Base-by-base conservation (phyloP, 108 stramenopile species). In the Epithemia pelagica region DNA sequence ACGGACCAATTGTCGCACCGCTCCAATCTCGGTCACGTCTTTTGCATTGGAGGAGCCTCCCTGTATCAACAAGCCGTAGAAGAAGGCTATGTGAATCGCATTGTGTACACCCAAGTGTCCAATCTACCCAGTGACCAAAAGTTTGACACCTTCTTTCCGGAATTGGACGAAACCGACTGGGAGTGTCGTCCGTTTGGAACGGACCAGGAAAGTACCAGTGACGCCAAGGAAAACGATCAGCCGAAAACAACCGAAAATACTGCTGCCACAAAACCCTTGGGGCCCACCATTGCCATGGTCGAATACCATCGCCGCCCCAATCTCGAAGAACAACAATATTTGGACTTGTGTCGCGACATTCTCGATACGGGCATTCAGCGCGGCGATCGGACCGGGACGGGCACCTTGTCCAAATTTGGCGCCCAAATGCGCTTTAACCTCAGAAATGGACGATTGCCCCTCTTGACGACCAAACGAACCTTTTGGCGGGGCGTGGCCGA, bases 401-500 rank as follows among this genome's bases (percentile, higher is more conserved):
- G 99, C 1, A 99, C 99, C 22, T 67, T 97, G 25, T 96, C 95
- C 30, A 86, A 94, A 51, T 99, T 99, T 76, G 99, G 99, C 3
- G 92, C 95, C 2, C 96, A 97, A 79, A 98, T 99, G 97, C 81
- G 97, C 29, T 99, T 95, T 73, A 74, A 78, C 58, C 79, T 99
- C 15, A 76, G 97, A 1, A 78, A 96, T 77, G 94, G 87, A 28
- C 78, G 72, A 21, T 75, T 99, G 65, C 99, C 99, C 21, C 83
- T 99, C 25, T 71, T 99, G 26, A 99, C 99, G 7, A 99, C 99
- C 32, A 99, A 99, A 81, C 82, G 95, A 52, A 96, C 96, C 54
- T 99, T 99, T 71, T 99, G 98, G 99, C 81, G 98, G 37, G 99
- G 98, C 22, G 98, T 99, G 32, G 99, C 98, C 0, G 99, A 99